Evolutionary conservation across 129 eudicot species (phyloP).

Genomic region (Helianthus tuberosus): DNA sequence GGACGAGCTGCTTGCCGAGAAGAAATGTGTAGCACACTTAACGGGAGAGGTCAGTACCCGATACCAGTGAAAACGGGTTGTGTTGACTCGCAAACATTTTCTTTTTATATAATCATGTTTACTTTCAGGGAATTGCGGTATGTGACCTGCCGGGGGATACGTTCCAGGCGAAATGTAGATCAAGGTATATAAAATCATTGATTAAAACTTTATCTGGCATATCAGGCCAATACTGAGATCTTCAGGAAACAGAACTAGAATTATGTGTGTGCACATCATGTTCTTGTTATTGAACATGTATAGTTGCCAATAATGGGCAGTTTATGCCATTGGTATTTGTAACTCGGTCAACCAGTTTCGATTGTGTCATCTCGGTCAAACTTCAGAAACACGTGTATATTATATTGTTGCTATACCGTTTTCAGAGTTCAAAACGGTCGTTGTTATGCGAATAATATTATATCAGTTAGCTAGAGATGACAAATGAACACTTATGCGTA

Average conservation of each 20-base stretch:
- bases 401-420: conserved; percentile 9
- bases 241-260: too few species aligned
- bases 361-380: neutral
- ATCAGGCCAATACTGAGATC: too few species aligned
- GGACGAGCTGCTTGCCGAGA: conserved; percentile 90
- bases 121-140: conserved; percentile 73
- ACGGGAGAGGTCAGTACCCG: conserved; percentile 80
- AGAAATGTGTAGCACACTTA: conserved; percentile 93
- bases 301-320: too few species aligned
- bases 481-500: too few species aligned
- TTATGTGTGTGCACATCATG: too few species aligned
- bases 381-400: conserved; percentile 3
- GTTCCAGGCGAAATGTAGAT: conserved; percentile 88
- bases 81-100: neutral
- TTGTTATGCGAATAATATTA: neutral
- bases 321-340: too few species aligned
- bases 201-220: too few species aligned
- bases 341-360: conserved; percentile 11
- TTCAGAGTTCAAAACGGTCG: neutral
- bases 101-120: neutral
- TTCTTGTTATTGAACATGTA: too few species aligned
- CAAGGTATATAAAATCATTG: too few species aligned
- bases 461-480: neutral
- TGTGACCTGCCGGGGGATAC: conserved; percentile 96
- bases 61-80: neutral